A percentile compares a stretch with the other conserved stretches of the same genome.
Evolutionary conservation across 2,329 filamentous ascomycete genomes (phyloP).

Genomic region (Cytospora leucostoma): DNA sequence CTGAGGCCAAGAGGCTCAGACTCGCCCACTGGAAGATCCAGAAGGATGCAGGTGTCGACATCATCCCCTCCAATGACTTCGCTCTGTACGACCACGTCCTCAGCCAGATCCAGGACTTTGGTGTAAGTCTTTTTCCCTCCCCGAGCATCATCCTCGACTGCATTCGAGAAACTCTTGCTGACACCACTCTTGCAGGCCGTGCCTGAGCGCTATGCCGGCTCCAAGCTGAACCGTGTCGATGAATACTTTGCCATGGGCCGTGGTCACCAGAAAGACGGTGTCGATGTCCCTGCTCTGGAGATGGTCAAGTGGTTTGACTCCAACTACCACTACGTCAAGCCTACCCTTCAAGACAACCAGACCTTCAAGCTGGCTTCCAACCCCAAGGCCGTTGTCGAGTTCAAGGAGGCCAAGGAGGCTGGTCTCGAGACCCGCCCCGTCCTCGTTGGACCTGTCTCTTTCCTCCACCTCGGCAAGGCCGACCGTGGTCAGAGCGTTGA

Average conservation of each 20-base stretch:
- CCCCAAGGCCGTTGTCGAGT: constrained; percentile 93
- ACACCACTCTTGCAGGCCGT: constrained; percentile 61
- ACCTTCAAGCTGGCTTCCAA: constrained; percentile 83
- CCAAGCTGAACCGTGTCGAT: constrained; percentile 85
- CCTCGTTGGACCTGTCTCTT: constrained; percentile 92
- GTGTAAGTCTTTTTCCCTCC: constrained; percentile 58
- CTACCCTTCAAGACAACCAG: constrained; percentile 95
- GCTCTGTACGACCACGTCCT: constrained; percentile 98
- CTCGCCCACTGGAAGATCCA: constrained; percentile 99
- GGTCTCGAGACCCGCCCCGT: constrained; percentile 92
- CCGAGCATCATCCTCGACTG: background rate
- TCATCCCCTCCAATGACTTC: constrained; percentile 99
- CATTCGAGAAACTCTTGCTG: constrained; percentile 15
- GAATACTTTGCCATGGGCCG: constrained; percentile 99
- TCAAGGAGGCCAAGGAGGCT: constrained; percentile 96
- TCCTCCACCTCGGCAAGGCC: constrained; percentile 96
- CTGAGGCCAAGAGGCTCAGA: constrained; percentile 95
- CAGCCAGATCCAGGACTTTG: constrained; percentile 97
- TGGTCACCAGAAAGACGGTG: constrained; percentile 92
- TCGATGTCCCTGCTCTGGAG: constrained; percentile 93
- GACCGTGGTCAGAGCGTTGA: constrained; percentile 92
- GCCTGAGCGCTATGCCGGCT: constrained; percentile 89
- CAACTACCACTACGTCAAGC: constrained; percentile 99
- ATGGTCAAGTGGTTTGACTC: constrained; percentile 99
- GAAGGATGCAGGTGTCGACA: constrained; percentile 94